Conservation (phyloP, 139 green algal genomes). For the Chlorella vulgaris region DNA sequence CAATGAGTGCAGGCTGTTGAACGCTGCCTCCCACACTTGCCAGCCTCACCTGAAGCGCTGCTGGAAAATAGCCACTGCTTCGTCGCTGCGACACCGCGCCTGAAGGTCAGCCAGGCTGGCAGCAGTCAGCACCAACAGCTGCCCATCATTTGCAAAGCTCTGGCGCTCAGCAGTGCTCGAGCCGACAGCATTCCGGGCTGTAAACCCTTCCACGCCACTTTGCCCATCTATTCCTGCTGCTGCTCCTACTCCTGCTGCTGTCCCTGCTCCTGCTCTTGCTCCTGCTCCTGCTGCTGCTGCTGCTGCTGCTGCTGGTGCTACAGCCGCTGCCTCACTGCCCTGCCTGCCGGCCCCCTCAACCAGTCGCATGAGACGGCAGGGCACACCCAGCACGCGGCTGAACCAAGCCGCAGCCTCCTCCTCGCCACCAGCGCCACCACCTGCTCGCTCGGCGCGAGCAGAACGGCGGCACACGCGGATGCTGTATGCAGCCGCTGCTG, state of each 20-base stretch:
- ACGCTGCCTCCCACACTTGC: too few relatives aligned
- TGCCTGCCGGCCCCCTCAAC: too few relatives aligned
- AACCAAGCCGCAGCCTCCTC: conserved; percentile 66
- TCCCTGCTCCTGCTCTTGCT: not conserved
- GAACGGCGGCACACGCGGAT: conserved; percentile 13
- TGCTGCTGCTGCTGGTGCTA: not conserved
- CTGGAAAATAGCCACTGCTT: not conserved
- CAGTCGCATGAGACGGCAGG: conserved; percentile 75
- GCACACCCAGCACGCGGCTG: conserved; percentile 60
- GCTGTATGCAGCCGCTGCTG: not conserved
- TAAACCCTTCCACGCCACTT: too few relatives aligned
- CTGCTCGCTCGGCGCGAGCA: not conserved
- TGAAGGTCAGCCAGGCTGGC: conserved; percentile 70
- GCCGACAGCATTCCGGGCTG: too few relatives aligned
- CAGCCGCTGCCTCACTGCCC: not conserved
- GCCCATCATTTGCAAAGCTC: conserved; percentile 85
- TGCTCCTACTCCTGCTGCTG: not conserved
- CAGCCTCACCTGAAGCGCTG: conserved; percentile 23
- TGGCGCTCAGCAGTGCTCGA: not conserved
- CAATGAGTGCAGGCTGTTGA: too few relatives aligned
- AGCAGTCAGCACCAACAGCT: conserved; percentile 71
- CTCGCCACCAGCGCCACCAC: conserved; percentile 3
- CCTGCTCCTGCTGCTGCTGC: conserved; percentile 3
- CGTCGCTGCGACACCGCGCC: not conserved
- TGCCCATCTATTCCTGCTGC: too few relatives aligned